Conservation (phyloP, 2,329 filamentous ascomycete species). For the Geosmithia flava region DNA sequence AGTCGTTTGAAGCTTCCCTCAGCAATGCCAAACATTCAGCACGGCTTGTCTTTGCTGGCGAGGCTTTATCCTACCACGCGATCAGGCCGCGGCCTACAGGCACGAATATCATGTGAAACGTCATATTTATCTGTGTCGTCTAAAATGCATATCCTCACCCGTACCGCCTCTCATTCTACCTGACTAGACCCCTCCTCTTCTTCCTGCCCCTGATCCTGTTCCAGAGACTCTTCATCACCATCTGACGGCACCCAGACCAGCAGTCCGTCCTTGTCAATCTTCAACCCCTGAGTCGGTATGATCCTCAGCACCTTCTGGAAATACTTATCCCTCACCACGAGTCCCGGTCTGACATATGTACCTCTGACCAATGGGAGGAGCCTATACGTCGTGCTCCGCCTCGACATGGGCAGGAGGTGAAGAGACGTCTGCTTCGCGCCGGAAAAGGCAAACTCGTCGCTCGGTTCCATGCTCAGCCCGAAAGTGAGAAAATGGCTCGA, state of each 20-base stretch:
- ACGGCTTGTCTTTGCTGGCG: too few relatives aligned
- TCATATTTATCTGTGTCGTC: too few relatives aligned
- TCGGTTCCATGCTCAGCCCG: slow-evolving; percentile 82
- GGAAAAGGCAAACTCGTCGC: slow-evolving; percentile 84
- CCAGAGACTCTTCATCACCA: neutral
- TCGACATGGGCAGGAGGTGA: slow-evolving; percentile 71
- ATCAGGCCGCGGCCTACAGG: too few relatives aligned
- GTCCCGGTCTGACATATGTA: slow-evolving; percentile 56
- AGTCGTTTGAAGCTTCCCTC: too few relatives aligned
- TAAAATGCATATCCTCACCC: neutral
- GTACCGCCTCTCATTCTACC: neutral
- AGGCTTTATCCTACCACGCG: too few relatives aligned
- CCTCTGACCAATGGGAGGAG: slow-evolving; percentile 56
- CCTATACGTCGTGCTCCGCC: slow-evolving; percentile 61
- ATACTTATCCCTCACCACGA: slow-evolving; percentile 78
- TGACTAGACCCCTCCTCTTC: neutral
- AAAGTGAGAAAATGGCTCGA: slow-evolving; percentile 93
- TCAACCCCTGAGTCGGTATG: slow-evolving; percentile 64
- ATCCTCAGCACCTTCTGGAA: slow-evolving; percentile 85
- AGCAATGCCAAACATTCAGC: too few relatives aligned
- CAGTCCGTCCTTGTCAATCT: slow-evolving; percentile 50
- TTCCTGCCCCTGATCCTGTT: neutral
- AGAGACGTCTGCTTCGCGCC: slow-evolving; percentile 72
- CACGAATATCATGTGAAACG: too few relatives aligned
- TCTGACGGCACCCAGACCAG: slow-evolving; percentile 43